Percentiles rank a stretch among this genome's conserved stretches.
phyloP scores from a whole-genome alignment of 768 basidiomycete species.

The Chalciporus chontae region DNA sequence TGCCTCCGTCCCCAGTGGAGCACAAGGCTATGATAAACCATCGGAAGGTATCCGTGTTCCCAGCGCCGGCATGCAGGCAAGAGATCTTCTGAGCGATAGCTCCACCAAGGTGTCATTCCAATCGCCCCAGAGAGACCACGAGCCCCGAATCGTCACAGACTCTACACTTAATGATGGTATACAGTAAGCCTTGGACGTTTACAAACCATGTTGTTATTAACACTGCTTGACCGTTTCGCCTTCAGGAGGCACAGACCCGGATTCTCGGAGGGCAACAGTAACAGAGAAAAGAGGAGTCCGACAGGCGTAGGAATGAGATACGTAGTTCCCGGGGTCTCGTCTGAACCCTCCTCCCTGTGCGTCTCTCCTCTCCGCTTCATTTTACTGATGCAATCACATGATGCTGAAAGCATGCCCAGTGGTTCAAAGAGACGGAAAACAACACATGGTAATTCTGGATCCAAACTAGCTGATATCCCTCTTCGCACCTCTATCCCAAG shows the following conservation, averaged over 20 bases:
- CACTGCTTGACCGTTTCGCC: not conserved
- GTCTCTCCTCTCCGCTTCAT: slow-evolving; percentile 6
- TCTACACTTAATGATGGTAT: not conserved
- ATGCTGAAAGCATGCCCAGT: not conserved
- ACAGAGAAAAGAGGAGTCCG: not conserved
- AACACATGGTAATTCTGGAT: not conserved
- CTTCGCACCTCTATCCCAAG: not conserved
- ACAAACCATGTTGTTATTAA: not conserved
- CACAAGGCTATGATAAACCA: not conserved
- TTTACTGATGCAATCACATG: not conserved
- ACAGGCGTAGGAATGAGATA: not conserved
- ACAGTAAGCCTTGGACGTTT: slow-evolving; percentile 9
- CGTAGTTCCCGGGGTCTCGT: not conserved
- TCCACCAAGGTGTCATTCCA: not conserved
- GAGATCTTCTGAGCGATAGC: not conserved
- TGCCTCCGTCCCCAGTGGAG: slow-evolving; percentile 2
- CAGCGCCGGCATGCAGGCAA: slow-evolving; percentile 1
- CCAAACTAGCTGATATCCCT: not conserved
- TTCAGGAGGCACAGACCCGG: slow-evolving; percentile 10
- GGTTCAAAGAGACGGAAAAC: slow-evolving; percentile 9
- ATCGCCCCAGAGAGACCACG: not conserved
- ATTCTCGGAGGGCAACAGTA: not conserved
- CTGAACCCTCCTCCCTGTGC: slow-evolving; percentile 7
- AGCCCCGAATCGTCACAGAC: not conserved
- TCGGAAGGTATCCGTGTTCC: not conserved